Conservation (phyloP, 73 alveolate species). For the Blepharisma stoltei region DNA sequence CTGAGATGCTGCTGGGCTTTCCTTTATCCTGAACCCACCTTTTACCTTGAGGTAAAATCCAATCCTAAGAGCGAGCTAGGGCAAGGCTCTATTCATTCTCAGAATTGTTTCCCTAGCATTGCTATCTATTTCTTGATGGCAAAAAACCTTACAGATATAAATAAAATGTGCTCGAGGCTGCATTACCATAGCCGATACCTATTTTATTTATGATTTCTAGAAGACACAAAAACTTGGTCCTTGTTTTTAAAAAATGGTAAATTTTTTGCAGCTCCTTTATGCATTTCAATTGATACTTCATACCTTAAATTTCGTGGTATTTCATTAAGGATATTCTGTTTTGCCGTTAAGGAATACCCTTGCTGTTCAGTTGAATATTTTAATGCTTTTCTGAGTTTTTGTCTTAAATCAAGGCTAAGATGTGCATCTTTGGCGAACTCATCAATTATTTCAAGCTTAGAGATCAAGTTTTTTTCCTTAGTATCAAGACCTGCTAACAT, state of each 20-base stretch:
- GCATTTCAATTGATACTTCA: conserved; percentile 70
- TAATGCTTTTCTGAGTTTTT: conserved; percentile 5
- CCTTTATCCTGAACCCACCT: too few species aligned
- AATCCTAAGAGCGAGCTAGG: too few species aligned
- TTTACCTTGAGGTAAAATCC: too few species aligned
- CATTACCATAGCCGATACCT: too few species aligned
- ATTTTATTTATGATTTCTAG: too few species aligned
- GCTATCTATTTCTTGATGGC: too few species aligned
- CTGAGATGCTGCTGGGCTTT: too few species aligned
- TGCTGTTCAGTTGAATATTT: neutral
- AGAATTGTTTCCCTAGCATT: too few species aligned
- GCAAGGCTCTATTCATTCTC: conserved; percentile 48
- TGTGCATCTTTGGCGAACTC: conserved; percentile 8
- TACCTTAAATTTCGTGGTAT: conserved; percentile 83
- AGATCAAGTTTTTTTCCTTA: conserved; percentile 19
- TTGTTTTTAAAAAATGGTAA: conserved; percentile 50
- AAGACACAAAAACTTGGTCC: conserved; percentile 55
- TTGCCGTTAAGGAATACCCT: neutral
- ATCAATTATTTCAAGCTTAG: conserved; percentile 44
- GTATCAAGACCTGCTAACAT: conserved; percentile 54
- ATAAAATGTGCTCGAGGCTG: too few species aligned
- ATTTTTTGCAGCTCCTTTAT: conserved; percentile 44
- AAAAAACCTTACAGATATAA: too few species aligned
- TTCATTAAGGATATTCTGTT: conserved; percentile 45
- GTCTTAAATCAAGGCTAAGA: conserved; percentile 1